These are phyloP conservation scores for Aureobasidium sp. DNA, from an alignment of 2,329 filamentous ascomycete species.

Conservation along the genomic window DNA sequence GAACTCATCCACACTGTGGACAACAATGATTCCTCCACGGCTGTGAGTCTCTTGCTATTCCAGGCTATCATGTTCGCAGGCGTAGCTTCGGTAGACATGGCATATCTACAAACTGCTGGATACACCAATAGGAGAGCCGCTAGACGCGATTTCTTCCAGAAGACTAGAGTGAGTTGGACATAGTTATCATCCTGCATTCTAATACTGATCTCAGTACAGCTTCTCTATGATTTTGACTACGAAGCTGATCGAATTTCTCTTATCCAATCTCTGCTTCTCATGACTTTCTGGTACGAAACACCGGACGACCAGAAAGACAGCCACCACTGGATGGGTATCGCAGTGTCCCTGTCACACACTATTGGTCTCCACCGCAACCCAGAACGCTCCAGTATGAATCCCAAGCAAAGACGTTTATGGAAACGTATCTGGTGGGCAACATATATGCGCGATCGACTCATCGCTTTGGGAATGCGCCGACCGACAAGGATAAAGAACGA, in stretches of 20 bases:
- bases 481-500: conserved; percentile 89
- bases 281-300: conserved; percentile 98
- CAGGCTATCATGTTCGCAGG: conserved; percentile 94
- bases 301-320: conserved; percentile 96
- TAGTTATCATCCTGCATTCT: background rate
- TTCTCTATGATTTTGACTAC: conserved; percentile 93
- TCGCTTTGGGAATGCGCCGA: conserved; percentile 87
- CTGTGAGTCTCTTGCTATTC: conserved; percentile 78
- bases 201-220: conserved; percentile 37
- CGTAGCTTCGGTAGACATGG: conserved; percentile 79
- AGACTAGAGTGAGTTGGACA: conserved; percentile 61
- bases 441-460: conserved; percentile 88
- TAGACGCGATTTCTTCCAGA: conserved; percentile 81
- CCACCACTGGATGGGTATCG: conserved; percentile 98
- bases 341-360: conserved; percentile 84
- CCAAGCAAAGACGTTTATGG: conserved; percentile 72
- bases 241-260: conserved; percentile 83
- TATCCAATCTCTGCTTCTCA: conserved; percentile 79
- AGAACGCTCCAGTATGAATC: conserved; percentile 66
- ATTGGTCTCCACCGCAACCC: conserved; percentile 89
- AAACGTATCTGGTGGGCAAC: conserved; percentile 98
- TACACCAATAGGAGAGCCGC: conserved; percentile 73
- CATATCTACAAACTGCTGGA: conserved; percentile 67
- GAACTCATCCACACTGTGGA: conserved; percentile 56
- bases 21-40: conserved; percentile 59